Evolutionary conservation across 2,329 filamentous ascomycete species (phyloP).

Genomic region (Trichoderma semiorbis): DNA sequence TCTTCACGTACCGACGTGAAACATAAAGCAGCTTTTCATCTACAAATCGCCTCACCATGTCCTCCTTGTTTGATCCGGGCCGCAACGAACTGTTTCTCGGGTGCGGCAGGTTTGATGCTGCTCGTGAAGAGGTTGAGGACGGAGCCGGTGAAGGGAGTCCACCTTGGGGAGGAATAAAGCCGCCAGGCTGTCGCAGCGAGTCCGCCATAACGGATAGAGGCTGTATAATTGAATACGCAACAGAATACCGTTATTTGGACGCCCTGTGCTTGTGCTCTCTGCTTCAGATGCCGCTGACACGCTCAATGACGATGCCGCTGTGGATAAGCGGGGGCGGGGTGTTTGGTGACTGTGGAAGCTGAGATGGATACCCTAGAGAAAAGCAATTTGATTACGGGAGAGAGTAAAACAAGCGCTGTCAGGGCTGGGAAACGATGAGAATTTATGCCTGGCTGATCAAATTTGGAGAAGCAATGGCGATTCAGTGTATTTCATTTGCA

Average conservation of each 20-base stretch:
- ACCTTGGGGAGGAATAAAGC: conserved; percentile 45
- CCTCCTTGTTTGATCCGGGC: conserved; percentile 58
- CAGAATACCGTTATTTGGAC: background rate
- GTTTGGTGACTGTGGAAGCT: background rate
- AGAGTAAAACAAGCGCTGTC: background rate
- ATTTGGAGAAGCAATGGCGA: background rate
- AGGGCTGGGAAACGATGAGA: background rate
- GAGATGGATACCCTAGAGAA: background rate
- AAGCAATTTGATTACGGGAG: background rate
- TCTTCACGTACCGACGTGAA: conserved; percentile 59
- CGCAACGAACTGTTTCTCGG: conserved; percentile 51
- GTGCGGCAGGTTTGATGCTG: conserved; percentile 47
- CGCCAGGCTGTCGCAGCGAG: conserved; percentile 38
- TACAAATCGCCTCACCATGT: conserved; percentile 55
- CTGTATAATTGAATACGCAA: background rate
- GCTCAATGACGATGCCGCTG: background rate
- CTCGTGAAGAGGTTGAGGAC: conserved; percentile 43
- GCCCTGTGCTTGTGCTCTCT: background rate
- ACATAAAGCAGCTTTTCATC: conserved; percentile 51
- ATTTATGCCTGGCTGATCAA: background rate
- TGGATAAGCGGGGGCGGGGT: conserved; percentile 5
- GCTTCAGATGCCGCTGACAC: background rate
- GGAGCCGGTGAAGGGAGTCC: conserved; percentile 55
- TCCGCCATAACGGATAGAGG: background rate
- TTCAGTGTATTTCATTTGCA: background rate